Conservation (phyloP, 768 basidiomycete genomes). For the Serendipita sp. region DNA sequence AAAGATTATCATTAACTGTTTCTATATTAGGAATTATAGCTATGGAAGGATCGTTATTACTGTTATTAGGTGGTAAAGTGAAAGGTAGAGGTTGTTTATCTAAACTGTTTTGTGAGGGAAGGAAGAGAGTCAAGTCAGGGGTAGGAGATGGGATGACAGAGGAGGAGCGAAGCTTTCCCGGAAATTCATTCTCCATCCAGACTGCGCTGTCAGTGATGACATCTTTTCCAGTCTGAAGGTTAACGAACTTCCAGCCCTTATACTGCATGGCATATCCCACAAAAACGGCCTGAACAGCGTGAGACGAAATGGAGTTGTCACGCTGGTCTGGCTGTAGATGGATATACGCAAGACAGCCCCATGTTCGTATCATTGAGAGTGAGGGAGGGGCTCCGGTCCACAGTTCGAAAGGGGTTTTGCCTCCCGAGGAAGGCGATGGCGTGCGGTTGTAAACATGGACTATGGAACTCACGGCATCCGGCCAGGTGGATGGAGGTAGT, state of each 20-base stretch:
- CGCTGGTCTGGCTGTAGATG: conserved; percentile 19
- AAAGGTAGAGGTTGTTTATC: neutral
- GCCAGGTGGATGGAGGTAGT: conserved; percentile 8
- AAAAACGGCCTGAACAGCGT: conserved; percentile 21
- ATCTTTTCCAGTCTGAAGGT: neutral
- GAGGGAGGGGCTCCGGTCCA: neutral
- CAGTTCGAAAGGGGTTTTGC: neutral
- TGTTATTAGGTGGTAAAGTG: neutral
- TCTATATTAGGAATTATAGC: neutral
- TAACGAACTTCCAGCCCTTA: conserved; percentile 17
- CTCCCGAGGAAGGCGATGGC: neutral
- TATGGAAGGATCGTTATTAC: neutral
- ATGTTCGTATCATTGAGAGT: conserved; percentile 6
- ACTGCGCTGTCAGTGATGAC: neutral
- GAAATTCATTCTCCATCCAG: neutral
- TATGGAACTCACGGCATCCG: neutral
- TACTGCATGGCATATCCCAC: conserved; percentile 22
- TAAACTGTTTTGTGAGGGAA: too few species aligned
- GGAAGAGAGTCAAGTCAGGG: too few species aligned
- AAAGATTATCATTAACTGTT: neutral
- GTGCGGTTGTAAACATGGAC: neutral
- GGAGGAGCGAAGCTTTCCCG: neutral
- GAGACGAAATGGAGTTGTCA: neutral
- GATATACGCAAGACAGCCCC: conserved; percentile 25
- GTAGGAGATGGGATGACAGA: too few species aligned